Conservation (phyloP, 495 filamentous ascomycete species). For the Tricharina praecox region DNA sequence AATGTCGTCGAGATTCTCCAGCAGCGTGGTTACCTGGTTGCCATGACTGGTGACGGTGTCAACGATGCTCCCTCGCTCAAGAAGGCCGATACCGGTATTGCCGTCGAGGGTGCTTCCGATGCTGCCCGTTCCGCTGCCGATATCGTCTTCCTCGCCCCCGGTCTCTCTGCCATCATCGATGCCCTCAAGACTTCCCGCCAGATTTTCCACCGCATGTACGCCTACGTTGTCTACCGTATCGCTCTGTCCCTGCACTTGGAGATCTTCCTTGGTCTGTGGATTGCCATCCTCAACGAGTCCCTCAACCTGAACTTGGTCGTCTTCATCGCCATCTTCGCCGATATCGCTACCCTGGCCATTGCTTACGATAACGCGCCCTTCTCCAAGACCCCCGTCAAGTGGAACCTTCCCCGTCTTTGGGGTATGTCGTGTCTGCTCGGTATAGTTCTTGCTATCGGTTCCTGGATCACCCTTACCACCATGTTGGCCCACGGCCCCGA, state of each 20-base stretch:
- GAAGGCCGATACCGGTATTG: slow-evolving; percentile 89
- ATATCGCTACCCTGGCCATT: slow-evolving; percentile 82
- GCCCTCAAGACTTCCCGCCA: slow-evolving; percentile 86
- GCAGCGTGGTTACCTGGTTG: slow-evolving; percentile 87
- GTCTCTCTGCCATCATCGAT: slow-evolving; percentile 82
- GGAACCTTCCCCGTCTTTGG: slow-evolving; percentile 87
- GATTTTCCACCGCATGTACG: slow-evolving; percentile 95
- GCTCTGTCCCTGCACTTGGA: slow-evolving; percentile 79
- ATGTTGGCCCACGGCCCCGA: slow-evolving; percentile 48
- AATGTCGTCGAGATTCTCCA: slow-evolving; percentile 94
- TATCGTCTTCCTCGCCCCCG: slow-evolving; percentile 83
- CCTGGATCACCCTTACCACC: slow-evolving; percentile 68
- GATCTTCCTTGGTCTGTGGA: slow-evolving; percentile 81
- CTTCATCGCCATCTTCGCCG: slow-evolving; percentile 87
- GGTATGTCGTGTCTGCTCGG: slow-evolving; percentile 75
- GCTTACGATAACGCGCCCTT: slow-evolving; percentile 88
- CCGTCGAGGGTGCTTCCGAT: slow-evolving; percentile 83
- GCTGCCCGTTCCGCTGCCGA: slow-evolving; percentile 84
- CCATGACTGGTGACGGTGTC: slow-evolving; percentile 97
- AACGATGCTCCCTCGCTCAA: slow-evolving; percentile 94
- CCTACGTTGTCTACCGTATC: slow-evolving; percentile 92
- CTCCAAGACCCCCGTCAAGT: slow-evolving; percentile 74
- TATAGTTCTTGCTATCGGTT: slow-evolving; percentile 59
- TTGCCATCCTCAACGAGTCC: slow-evolving; percentile 64
- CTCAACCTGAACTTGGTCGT: slow-evolving; percentile 76